Base-by-base conservation (phyloP, 2,329 filamentous ascomycete genomes). In the Botrytis sinoallii region DNA sequence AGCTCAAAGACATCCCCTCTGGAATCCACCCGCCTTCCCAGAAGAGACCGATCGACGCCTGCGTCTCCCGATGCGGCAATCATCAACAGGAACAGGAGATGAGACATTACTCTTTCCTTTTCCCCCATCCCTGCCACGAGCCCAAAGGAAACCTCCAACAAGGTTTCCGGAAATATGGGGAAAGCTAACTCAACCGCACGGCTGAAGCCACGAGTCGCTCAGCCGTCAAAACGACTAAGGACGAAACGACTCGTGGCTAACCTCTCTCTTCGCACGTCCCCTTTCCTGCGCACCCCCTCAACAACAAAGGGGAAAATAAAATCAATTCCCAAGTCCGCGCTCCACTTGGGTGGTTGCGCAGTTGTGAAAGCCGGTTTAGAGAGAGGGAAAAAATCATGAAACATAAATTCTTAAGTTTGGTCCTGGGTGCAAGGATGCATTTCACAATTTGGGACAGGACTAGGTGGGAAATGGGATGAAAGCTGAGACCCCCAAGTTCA, bases 1-100 rank as follows among this genome's bases (percentile, higher is more conserved):
- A 67, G 65, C 65, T 67, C 29, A 52, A 52, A n/a, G 35, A 67
- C 35, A 52, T 18, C 22, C 35, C 46, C n/a, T 55, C 32, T 40
- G 46, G 2, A 40, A 57, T 69, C 66, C 38, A 69, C 46, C n/a
- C 40, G 25, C 14, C 10, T 12, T 42, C n/a, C 66, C 18, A 44
- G 55, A 57, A 38, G 18, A 32, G 48, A 57, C 18, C 22, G 66
- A 69, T 69, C 66, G 12, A 22, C 66, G 42, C 29, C 16, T 32
- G 14, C 22, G 0, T 44, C 18, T 42, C 52, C 25, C 20, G 29
- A 57, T 69, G 18, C 2, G 10, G 35, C 6, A 32, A 57, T 32
- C 52, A 42, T 69, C 66, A 69, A 69, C 52, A 69, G 66, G 66
- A 57, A 69, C 48, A 42, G 66, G 35, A 42, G 25, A 32, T 69